These are phyloP conservation scores for Sclerotinia spermophila DNA, from an alignment of 2,329 filamentous ascomycete genomes.

Conservation along the genomic window DNA sequence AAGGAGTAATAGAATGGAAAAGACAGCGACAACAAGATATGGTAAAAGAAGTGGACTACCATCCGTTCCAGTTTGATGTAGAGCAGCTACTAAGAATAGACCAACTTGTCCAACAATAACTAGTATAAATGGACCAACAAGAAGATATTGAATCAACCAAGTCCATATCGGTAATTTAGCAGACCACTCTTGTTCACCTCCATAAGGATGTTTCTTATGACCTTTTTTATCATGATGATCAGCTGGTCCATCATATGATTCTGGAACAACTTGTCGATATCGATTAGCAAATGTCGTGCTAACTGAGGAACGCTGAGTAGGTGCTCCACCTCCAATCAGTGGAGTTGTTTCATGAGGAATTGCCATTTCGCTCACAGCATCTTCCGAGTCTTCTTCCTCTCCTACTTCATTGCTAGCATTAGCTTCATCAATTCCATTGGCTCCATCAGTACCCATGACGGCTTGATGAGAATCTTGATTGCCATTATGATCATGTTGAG, in stretches of 20 bases:
- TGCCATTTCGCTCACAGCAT: background rate
- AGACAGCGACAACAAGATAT: conserved; percentile 64
- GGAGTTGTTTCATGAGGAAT: conserved; percentile 50
- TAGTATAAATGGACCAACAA: conserved; percentile 74
- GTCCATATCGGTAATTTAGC: conserved; percentile 73
- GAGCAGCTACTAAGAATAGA: conserved; percentile 66
- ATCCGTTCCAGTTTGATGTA: conserved; percentile 80
- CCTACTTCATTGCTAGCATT: conserved; percentile 32
- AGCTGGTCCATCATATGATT: conserved; percentile 28
- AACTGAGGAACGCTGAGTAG: conserved; percentile 47
- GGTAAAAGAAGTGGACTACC: conserved; percentile 69
- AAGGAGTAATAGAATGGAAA: conserved; percentile 68
- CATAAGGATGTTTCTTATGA: conserved; percentile 48
- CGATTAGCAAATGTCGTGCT: conserved; percentile 56
- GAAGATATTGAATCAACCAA: conserved; percentile 82
- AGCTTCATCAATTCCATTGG: conserved; percentile 39
- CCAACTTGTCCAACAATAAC: conserved; percentile 74
- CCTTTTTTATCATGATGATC: conserved; percentile 29
- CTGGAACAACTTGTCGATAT: conserved; percentile 37
- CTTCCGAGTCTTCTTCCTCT: conserved; percentile 33
- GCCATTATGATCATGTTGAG: conserved; percentile 48
- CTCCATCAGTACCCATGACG: conserved; percentile 36
- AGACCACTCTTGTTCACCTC: conserved; percentile 83
- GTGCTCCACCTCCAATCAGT: conserved; percentile 42
- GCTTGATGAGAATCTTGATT: conserved; percentile 28